phyloP scores from a whole-genome alignment of 2,329 filamentous ascomycete genomes.

The Colletotrichum sp. region DNA sequence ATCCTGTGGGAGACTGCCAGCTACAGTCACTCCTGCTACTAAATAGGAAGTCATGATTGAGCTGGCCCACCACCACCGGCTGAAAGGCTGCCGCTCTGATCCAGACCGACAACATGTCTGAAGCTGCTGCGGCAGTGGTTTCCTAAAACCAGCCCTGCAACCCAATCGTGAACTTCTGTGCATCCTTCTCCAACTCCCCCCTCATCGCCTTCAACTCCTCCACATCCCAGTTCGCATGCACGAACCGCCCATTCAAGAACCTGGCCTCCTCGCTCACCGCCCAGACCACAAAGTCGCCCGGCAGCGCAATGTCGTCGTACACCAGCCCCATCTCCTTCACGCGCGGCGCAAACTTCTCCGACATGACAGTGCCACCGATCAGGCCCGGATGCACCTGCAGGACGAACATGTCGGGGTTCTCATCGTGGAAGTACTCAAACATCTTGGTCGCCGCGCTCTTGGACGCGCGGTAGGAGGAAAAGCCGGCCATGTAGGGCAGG shows the following conservation, averaged over 20 bases:
- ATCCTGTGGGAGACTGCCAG: too few relatives aligned
- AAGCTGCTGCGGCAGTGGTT: fast-evolving
- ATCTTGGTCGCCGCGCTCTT: slow-evolving; percentile 47
- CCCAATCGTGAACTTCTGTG: slow-evolving; percentile 9
- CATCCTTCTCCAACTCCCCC: slow-evolving; percentile 7
- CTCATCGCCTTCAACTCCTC: slow-evolving; percentile 45
- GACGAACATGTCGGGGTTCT: slow-evolving; percentile 43
- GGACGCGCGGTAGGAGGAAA: slow-evolving; percentile 43
- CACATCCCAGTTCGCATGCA: slow-evolving; percentile 58
- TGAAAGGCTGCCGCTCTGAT: too few relatives aligned
- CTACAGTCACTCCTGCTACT: too few relatives aligned
- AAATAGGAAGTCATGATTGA: too few relatives aligned
- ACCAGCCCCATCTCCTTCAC: neutral
- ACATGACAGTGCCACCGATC: slow-evolving; percentile 11
- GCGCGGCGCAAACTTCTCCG: slow-evolving; percentile 1
- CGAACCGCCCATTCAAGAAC: slow-evolving; percentile 49
- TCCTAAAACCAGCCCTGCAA: slow-evolving; percentile 13
- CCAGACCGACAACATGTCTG: too few relatives aligned
- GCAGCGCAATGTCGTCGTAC: slow-evolving; percentile 24
- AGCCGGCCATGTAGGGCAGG: slow-evolving; percentile 28
- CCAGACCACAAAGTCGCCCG: slow-evolving; percentile 48
- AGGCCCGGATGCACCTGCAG: slow-evolving; percentile 44
- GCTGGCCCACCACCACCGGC: too few relatives aligned
- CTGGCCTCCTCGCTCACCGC: slow-evolving; percentile 45
- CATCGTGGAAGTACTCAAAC: slow-evolving; percentile 44